A percentile compares a stretch with the other conserved stretches of the same genome.
Conservation (phyloP, 2,329 filamentous ascomycete genomes). For the Zasmidium cellare region DNA sequence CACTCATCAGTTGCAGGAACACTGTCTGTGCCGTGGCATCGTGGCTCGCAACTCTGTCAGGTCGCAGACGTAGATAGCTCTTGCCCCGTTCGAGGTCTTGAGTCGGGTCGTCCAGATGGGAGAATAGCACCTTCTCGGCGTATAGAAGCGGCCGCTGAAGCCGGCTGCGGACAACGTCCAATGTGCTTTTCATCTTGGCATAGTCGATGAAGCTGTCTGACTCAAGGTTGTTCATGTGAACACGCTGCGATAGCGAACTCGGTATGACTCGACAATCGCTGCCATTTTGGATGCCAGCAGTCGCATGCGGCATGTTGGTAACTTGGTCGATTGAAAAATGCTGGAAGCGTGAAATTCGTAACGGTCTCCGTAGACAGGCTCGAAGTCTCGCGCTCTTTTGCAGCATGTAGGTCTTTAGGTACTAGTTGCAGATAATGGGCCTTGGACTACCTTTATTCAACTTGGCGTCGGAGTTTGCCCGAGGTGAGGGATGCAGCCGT, state of each 20-base stretch:
- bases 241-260: constrained; percentile 72
- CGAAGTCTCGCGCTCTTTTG: not conserved
- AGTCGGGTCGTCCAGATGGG: constrained; percentile 92
- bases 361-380: too few relatives aligned
- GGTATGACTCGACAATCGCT: not conserved
- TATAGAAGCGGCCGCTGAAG: constrained; percentile 92
- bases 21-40: constrained; percentile 99
- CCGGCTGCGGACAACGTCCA: constrained; percentile 81
- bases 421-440: not conserved
- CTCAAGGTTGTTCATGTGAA: constrained; percentile 97
- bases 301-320: not conserved
- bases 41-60: constrained; percentile 97
- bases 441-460: not conserved
- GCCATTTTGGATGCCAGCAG: not conserved
- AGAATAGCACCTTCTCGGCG: constrained; percentile 99
- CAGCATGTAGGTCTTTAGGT: not conserved
- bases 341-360: too few relatives aligned
- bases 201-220: constrained; percentile 98
- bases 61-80: constrained; percentile 94
- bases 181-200: constrained; percentile 97
- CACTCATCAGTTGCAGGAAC: constrained; percentile 99
- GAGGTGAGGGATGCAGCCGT: not conserved
- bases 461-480: not conserved
- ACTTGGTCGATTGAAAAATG: not conserved
- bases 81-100: constrained; percentile 95